phyloP scores from a whole-genome alignment of 441 rosid genomes.

The Croton laevigatus region DNA sequence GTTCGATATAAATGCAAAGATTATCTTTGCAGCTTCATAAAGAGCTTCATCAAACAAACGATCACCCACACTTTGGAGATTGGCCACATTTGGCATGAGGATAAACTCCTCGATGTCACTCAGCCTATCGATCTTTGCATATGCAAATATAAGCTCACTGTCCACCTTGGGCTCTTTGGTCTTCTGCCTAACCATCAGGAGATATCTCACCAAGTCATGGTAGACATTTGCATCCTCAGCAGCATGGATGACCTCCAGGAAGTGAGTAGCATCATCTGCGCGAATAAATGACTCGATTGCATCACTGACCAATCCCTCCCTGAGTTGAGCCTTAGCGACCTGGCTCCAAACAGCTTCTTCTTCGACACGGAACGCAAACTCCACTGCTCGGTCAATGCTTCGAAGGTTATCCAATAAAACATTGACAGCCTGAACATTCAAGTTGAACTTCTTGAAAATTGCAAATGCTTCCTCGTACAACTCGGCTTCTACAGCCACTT shows the following conservation, averaged over 20 bases:
- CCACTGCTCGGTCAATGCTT: slow-evolving; percentile 98
- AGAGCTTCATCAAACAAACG: slow-evolving; percentile 85
- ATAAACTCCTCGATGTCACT: slow-evolving; percentile 96
- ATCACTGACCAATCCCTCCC: slow-evolving; percentile 92
- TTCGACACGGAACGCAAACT: slow-evolving; percentile 97
- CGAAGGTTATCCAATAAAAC: slow-evolving; percentile 78
- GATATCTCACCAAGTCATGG: slow-evolving; percentile 94
- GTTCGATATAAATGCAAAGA: slow-evolving; percentile 92
- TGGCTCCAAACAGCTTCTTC: slow-evolving; percentile 99
- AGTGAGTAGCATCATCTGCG: slow-evolving; percentile 95
- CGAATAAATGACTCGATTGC: slow-evolving; percentile 98
- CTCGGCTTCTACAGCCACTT: slow-evolving; percentile 95
- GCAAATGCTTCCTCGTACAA: slow-evolving; percentile 92
- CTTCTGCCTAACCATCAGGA: slow-evolving; percentile 97
- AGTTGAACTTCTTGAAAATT: slow-evolving; percentile 93
- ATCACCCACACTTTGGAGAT: slow-evolving; percentile 95
- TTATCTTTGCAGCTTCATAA: slow-evolving; percentile 96
- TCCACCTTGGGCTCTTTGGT: slow-evolving; percentile 98
- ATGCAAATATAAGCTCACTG: slow-evolving; percentile 96
- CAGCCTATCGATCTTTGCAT: slow-evolving; percentile 95
- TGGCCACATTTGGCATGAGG: slow-evolving; percentile 99
- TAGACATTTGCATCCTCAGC: slow-evolving; percentile 86
- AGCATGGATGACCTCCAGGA: slow-evolving; percentile 84
- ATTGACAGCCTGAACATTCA: slow-evolving; percentile 94
- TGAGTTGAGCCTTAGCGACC: slow-evolving; percentile 96